Evolutionary conservation across 768 basidiomycete species (phyloP).

Genomic region (Sporobolomyces phaffii): DNA sequence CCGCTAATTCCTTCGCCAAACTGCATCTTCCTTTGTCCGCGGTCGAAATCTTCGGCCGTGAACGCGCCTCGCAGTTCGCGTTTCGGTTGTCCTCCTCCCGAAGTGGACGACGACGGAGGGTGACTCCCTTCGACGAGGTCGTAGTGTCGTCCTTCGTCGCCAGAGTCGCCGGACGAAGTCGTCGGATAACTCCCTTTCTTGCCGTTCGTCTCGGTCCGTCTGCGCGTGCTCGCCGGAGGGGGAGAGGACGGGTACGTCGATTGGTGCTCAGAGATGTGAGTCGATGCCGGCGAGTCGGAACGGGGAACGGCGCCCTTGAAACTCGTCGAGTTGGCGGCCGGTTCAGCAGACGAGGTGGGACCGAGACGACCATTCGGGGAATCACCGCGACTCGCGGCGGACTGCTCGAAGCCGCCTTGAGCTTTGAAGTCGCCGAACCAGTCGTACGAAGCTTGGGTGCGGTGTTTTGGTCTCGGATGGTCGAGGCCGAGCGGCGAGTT

Average conservation of each 20-base stretch:
- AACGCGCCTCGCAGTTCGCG: conserved; percentile 22
- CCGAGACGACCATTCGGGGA: too few species aligned
- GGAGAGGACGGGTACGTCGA: not conserved
- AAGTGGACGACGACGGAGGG: too few species aligned
- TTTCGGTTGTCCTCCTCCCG: not conserved
- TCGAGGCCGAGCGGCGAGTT: conserved; percentile 20
- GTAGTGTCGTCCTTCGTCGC: not conserved
- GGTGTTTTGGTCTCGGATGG: conserved; percentile 18
- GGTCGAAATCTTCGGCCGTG: conserved; percentile 25
- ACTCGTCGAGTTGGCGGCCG: too few species aligned
- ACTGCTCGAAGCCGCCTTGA: conserved; percentile 6
- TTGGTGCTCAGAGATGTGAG: not conserved
- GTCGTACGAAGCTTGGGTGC: conserved; percentile 23
- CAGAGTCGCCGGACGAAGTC: not conserved
- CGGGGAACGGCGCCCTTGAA: not conserved
- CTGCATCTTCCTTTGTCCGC: conserved; percentile 11
- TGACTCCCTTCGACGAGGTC: too few species aligned
- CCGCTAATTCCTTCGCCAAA: conserved; percentile 1
- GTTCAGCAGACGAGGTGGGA: too few species aligned
- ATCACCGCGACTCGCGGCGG: too few species aligned
- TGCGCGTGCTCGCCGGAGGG: not conserved
- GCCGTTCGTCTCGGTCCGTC: not conserved
- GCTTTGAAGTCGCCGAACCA: conserved; percentile 30
- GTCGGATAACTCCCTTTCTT: not conserved
- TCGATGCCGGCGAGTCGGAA: not conserved